Evolutionary conservation across 352 stramenopile genomes (phyloP).

Genomic region (Lagenidium sp.): DNA sequence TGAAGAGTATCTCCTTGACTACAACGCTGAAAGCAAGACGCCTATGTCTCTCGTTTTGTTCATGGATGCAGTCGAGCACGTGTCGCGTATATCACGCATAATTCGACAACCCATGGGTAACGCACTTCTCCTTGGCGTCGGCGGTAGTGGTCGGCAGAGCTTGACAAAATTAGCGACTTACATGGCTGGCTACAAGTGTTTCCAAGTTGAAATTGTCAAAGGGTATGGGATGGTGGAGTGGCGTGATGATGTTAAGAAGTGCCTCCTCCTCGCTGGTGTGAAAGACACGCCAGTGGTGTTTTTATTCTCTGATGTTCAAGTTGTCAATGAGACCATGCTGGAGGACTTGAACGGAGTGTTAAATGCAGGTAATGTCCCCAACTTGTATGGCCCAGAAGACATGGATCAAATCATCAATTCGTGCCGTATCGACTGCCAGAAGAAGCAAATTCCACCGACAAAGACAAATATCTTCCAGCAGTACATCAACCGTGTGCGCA

Average conservation of each 20-base stretch:
- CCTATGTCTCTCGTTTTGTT: constrained; percentile 87
- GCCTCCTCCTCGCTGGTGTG: constrained; percentile 81
- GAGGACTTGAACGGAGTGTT: constrained; percentile 94
- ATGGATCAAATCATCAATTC: constrained; percentile 88
- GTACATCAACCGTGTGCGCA: constrained; percentile 88
- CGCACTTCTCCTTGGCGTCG: constrained; percentile 87
- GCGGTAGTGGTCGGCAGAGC: constrained; percentile 88
- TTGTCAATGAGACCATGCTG: constrained; percentile 93
- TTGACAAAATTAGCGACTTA: constrained; percentile 90
- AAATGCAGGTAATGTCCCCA: constrained; percentile 93
- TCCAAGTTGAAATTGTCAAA: constrained; percentile 94
- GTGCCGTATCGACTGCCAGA: constrained; percentile 89
- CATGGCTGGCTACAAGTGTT: constrained; percentile 91
- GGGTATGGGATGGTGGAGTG: constrained; percentile 90
- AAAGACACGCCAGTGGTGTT: constrained; percentile 91
- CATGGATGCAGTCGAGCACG: constrained; percentile 83
- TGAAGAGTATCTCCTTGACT: constrained; percentile 85
- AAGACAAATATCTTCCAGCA: constrained; percentile 94
- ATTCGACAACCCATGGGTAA: constrained; percentile 85
- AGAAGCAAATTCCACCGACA: constrained; percentile 85
- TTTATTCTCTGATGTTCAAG: constrained; percentile 92
- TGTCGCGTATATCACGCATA: constrained; percentile 74
- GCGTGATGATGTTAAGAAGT: constrained; percentile 92
- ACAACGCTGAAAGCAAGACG: constrained; percentile 89
- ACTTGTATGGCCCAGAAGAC: constrained; percentile 90